These are phyloP conservation scores for Micromonas commoda DNA, from an alignment of 139 green algal genomes.

Conservation along the genomic window DNA sequence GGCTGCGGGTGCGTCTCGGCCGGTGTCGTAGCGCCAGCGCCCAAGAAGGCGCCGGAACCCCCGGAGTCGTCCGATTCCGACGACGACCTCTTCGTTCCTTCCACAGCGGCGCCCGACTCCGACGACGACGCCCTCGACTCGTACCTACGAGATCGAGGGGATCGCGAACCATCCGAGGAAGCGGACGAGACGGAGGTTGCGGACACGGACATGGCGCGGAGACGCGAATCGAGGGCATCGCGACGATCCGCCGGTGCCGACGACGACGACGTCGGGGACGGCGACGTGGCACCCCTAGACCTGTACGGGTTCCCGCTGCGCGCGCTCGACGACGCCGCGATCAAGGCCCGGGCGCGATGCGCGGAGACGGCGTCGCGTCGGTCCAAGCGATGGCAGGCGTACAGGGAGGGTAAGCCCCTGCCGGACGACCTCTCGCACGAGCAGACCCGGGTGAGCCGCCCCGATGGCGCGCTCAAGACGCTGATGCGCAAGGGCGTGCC, in stretches of 20 bases:
- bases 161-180: not conserved
- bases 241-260: not conserved
- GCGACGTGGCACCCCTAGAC: not conserved
- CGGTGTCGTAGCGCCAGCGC: no score
- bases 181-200: not conserved
- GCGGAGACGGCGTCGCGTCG: no score
- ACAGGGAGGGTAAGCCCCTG: not conserved
- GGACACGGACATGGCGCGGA: no score
- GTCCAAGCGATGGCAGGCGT: not conserved
- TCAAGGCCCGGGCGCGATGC: not conserved
- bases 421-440: not conserved
- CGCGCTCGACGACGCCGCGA: not conserved
- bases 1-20: no score
- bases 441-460: no score
- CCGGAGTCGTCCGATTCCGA: not conserved
- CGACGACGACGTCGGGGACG: slow-evolving; percentile 2
- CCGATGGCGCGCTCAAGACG: not conserved
- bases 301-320: not conserved
- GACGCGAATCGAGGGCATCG: no score
- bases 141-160: no score
- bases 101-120: not conserved
- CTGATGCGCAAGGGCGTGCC: slow-evolving; percentile 16
- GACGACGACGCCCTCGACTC: not conserved
- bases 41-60: no score
- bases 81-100: not conserved